These are phyloP conservation scores for Fraxinus albicans DNA, from an alignment of 305 asterid species.

Conservation along the genomic window DNA sequence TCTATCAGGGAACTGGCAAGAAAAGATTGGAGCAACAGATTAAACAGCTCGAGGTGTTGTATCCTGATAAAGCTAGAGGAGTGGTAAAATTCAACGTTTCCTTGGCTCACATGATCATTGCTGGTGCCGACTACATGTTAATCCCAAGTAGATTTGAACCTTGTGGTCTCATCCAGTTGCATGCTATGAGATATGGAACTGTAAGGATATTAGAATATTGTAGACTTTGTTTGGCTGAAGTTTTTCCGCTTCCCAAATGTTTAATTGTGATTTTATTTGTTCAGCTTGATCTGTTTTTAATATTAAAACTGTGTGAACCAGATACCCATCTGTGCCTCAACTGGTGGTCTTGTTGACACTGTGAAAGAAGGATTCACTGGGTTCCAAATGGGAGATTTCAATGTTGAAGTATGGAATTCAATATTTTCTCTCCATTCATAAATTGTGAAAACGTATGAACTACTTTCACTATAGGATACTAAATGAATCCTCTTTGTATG, in stretches of 20 bases:
- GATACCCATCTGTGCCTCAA: conserved; percentile 81
- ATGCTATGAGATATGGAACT: conserved; percentile 97
- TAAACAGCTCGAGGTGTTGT: conserved; percentile 70
- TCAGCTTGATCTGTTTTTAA: background rate
- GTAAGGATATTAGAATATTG: conserved; percentile 38
- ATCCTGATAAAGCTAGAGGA: conserved; percentile 80
- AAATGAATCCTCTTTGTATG: conserved; percentile 16
- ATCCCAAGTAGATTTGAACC: conserved; percentile 93
- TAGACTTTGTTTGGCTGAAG: background rate
- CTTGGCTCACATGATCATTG: conserved; percentile 77
- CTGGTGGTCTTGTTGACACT: conserved; percentile 96
- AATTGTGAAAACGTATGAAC: background rate
- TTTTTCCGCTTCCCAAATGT: background rate
- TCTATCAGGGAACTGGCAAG: conserved; percentile 82
- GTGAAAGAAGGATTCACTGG: conserved; percentile 87
- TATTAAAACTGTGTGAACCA: conserved; percentile 30
- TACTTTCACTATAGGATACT: background rate
- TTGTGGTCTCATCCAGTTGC: conserved; percentile 93
- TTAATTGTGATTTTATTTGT: background rate
- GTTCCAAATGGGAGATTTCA: conserved; percentile 91
- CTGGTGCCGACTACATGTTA: conserved; percentile 82
- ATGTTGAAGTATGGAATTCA: conserved; percentile 52
- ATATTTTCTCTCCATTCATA: background rate
- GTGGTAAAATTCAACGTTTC: conserved; percentile 81
- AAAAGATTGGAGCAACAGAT: conserved; percentile 75